Conservation (phyloP, 2,329 filamentous ascomycete genomes). For the Pleurostoma richardsiae region DNA sequence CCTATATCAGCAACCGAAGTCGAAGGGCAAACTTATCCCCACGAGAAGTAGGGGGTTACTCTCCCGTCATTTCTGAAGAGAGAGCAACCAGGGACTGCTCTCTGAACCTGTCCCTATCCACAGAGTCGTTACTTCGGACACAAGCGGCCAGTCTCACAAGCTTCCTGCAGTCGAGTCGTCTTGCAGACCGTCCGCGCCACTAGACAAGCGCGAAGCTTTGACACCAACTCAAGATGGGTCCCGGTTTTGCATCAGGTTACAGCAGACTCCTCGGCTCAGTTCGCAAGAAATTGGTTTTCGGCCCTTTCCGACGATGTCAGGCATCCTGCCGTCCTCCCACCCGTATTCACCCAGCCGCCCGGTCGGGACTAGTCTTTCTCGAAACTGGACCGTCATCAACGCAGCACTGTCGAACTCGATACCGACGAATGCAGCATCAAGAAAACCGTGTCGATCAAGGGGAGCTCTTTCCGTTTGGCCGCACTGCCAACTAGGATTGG, state of each 20-base stretch:
- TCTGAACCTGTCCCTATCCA: slow-evolving; percentile 30
- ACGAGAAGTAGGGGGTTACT: slow-evolving; percentile 35
- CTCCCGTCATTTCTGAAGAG: slow-evolving; percentile 45
- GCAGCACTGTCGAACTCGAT: slow-evolving; percentile 17
- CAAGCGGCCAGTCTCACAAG: no score
- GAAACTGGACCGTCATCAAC: slow-evolving; percentile 15
- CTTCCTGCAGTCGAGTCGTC: background rate
- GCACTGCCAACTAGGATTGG: slow-evolving; percentile 85
- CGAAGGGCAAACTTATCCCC: slow-evolving; percentile 43
- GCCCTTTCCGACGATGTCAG: background rate
- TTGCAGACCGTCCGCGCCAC: slow-evolving; percentile 20
- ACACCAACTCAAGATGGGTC: slow-evolving; percentile 91
- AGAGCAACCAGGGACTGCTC: slow-evolving; percentile 42
- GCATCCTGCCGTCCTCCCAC: no score
- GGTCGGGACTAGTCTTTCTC: no score
- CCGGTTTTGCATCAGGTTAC: slow-evolving; percentile 30
- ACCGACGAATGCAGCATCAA: slow-evolving; percentile 16
- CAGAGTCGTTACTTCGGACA: slow-evolving; percentile 11
- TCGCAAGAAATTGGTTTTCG: slow-evolving; percentile 10
- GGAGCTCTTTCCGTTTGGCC: slow-evolving; percentile 67
- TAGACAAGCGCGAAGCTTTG: slow-evolving; percentile 91
- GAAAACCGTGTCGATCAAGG: slow-evolving; percentile 12
- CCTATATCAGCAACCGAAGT: slow-evolving; percentile 1
- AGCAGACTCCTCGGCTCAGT: slow-evolving; percentile 19
- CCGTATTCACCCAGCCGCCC: no score